phyloP scores from a whole-genome alignment of 106 monocot genomes.

The Dendrobium chrysotoxum region DNA sequence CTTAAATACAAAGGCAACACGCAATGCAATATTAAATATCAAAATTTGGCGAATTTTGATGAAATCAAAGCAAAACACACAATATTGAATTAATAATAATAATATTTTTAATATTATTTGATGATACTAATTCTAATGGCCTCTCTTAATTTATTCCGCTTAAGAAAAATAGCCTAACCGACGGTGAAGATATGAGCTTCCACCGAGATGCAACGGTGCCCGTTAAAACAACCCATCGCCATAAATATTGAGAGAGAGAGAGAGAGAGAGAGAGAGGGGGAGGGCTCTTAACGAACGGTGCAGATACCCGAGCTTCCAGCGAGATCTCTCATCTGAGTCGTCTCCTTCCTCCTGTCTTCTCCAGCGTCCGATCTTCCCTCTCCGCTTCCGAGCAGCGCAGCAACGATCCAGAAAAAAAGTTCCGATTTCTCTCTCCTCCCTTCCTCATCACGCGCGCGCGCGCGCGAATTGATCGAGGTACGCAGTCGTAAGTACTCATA shows the following conservation, averaged over 20 bases:
- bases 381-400: constrained; percentile 2
- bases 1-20: no score
- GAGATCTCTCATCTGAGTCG: constrained; percentile 31
- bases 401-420: constrained; percentile 1
- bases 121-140: no score
- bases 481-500: background rate
- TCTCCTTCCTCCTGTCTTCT: constrained; percentile 40
- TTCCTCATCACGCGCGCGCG: background rate
- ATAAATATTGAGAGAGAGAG: background rate
- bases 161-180: background rate
- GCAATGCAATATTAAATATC: no score
- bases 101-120: no score
- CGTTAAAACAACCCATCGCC: background rate
- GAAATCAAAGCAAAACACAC: no score
- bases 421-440: constrained; percentile 10
- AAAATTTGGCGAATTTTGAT: no score
- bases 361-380: constrained; percentile 50
- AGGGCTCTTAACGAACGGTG: constrained; percentile 12
- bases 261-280: background rate
- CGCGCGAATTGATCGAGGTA: constrained; percentile 6
- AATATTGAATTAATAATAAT: no score
- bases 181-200: background rate
- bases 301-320: constrained; percentile 7
- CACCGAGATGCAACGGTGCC: background rate
- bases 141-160: no score